Conservation (phyloP, 2,329 filamentous ascomycete genomes). For the Pseudogymnoascus sp. region DNA sequence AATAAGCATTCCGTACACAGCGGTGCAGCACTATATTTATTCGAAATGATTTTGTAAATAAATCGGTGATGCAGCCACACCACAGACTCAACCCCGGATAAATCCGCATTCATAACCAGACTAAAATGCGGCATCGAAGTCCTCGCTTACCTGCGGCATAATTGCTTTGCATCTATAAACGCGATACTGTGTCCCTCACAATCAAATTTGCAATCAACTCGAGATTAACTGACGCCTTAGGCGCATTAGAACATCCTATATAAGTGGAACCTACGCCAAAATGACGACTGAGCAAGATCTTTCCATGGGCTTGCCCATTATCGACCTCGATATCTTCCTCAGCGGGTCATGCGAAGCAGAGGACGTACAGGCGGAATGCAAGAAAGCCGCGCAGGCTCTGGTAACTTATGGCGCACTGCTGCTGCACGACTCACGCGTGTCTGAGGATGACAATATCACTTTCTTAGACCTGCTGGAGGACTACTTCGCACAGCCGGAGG, state of each 20-base stretch:
- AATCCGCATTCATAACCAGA: background rate
- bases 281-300: slow-evolving; percentile 21
- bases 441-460: slow-evolving; percentile 45
- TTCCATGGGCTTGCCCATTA: slow-evolving; percentile 50
- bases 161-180: background rate
- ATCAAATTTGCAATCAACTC: background rate
- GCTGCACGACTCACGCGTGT: slow-evolving; percentile 52
- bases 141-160: background rate
- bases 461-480: slow-evolving; percentile 58
- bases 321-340: slow-evolving; percentile 53
- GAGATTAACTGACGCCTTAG: slow-evolving; percentile 2
- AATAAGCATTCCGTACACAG: too few species aligned
- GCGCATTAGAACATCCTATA: background rate
- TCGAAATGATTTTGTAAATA: background rate
- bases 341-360: slow-evolving; percentile 35
- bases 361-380: slow-evolving; percentile 43
- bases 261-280: background rate
- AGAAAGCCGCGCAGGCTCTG: slow-evolving; percentile 46
- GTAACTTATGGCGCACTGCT: slow-evolving; percentile 54
- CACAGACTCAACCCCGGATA: background rate
- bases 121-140: background rate
- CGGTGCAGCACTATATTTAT: background rate
- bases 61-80: background rate
- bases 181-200: slow-evolving; percentile 1
- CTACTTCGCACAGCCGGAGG: slow-evolving; percentile 52